Base-by-base conservation (phyloP, 2,329 filamentous ascomycete species). In the Gaeumannomyces sp. region DNA sequence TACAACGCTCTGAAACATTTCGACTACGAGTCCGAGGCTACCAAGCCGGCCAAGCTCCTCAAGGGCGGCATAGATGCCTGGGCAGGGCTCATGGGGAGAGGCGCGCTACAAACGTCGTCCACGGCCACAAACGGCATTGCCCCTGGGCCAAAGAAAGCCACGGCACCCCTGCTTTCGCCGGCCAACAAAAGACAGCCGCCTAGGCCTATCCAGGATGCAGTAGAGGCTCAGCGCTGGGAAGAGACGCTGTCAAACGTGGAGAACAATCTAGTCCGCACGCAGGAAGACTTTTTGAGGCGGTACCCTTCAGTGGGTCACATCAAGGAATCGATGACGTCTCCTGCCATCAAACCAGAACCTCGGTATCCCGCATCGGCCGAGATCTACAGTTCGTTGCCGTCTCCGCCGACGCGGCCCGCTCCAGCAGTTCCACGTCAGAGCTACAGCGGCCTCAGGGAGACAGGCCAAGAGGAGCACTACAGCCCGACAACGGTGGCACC, bases 41-140 rank as follows among this genome's bases (percentile, higher is more conserved):
- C 45, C 6, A 82, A 87, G 31, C 83, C 85, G 3, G 93, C 94
- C 0, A 90, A 92, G 64, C 81, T 99, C 38, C 79, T 99, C 1
- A 80, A 85, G 63, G 95, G 95, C 25, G 95, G 95, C 0, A 76
- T 99, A 14, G 87, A 93, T 70, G 91, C 92, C 5, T 99, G 95
- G 95, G 79, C 87, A 25, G 89, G 95, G 71, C 77, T 95, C n/a
- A 82, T 97, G 71, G 94, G 95, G 2, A 77, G 80, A 16, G 83
- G 87, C 64, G 88, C 89, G 1, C 78, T 88, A 11, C 78, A 81
- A 65, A 77, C 76, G 14, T 82, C 80, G 5, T 67, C 68, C 19
- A 71, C 69, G 14, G 68, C 66, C 19, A 64, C 45, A 61, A 67
- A 58, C 22, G 68, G 60, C 27, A 65, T 65, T 60, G 67, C 64